These are phyloP conservation scores for Penium margaritaceum DNA, from an alignment of 139 green algal genomes.

Conservation along the genomic window DNA sequence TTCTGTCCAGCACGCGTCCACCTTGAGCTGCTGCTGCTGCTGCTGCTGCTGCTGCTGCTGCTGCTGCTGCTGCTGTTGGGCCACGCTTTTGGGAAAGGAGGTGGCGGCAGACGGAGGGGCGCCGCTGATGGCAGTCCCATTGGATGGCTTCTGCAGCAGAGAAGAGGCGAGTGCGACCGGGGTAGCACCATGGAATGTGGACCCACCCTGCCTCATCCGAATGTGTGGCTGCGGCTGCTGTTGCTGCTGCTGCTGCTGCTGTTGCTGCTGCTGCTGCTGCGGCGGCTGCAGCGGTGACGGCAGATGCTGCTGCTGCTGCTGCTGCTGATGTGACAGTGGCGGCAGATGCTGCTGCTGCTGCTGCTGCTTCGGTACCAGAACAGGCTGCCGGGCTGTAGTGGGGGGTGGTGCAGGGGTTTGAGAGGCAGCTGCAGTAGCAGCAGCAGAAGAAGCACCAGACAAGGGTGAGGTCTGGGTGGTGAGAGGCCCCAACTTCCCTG, in stretches of 20 bases:
- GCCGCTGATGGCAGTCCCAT: neutral
- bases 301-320: neutral
- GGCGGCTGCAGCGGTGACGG: neutral
- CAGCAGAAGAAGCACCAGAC: too few species aligned
- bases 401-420: too few species aligned
- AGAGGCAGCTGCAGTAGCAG: too few species aligned
- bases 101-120: neutral
- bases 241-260: neutral
- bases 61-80: neutral
- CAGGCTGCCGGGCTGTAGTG: too few species aligned
- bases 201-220: too few species aligned
- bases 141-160: neutral
- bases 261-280: neutral
- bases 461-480: neutral
- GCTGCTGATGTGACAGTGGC: neutral
- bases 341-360: neutral
- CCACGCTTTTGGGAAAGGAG: neutral
- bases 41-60: neutral
- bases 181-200: too few species aligned
- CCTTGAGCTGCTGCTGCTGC: neutral
- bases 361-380: too few species aligned
- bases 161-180: too few species aligned
- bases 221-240: neutral
- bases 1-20: too few species aligned
- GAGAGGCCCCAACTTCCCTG: neutral